Evolutionary conservation across 805 yeast genomes (phyloP).

Genomic region (Priceomyces fermenticarens): DNA sequence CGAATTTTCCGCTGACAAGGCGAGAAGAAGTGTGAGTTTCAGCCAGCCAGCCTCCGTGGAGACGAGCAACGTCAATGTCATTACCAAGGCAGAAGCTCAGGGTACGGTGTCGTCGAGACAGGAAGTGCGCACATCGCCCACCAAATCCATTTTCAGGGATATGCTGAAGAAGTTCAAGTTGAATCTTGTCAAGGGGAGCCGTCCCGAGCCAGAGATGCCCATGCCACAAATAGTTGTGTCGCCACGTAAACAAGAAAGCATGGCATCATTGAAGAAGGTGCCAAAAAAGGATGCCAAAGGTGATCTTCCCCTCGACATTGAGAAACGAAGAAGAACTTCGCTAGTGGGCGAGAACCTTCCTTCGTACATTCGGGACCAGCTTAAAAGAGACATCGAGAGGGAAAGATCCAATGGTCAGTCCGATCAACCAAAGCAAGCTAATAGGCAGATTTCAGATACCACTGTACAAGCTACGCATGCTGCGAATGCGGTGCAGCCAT

Average conservation of each 20-base stretch:
- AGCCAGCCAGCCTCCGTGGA: conserved; percentile 29
- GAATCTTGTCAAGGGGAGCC: conserved; percentile 3
- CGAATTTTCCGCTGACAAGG: not conserved
- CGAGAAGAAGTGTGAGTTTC: conserved; percentile 13
- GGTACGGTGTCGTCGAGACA: not conserved
- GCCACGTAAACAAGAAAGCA: not conserved
- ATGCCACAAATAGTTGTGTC: conserved; percentile 1
- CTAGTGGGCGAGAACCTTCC: conserved; percentile 38
- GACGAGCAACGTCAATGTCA: conserved; percentile 31
- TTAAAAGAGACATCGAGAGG: conserved; percentile 3
- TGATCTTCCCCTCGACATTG: not conserved
- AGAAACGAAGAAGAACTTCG: conserved; percentile 24
- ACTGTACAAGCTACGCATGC: too few relatives aligned
- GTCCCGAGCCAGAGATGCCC: conserved; percentile 1
- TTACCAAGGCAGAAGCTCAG: conserved; percentile 21
- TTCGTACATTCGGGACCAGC: conserved; percentile 27
- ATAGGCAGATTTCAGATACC: too few relatives aligned
- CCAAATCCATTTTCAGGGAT: conserved; percentile 9
- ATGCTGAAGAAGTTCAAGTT: conserved; percentile 14
- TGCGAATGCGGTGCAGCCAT: too few relatives aligned
- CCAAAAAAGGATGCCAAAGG: not conserved
- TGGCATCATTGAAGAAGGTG: not conserved
- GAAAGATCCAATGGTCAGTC: too few relatives aligned
- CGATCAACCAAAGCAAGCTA: too few relatives aligned
- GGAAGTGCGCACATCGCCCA: not conserved